Evolutionary conservation across 495 filamentous ascomycete species (phyloP), one percentile per base, ranked within the genome.

Genomic region (Xylaria grammica): DNA sequence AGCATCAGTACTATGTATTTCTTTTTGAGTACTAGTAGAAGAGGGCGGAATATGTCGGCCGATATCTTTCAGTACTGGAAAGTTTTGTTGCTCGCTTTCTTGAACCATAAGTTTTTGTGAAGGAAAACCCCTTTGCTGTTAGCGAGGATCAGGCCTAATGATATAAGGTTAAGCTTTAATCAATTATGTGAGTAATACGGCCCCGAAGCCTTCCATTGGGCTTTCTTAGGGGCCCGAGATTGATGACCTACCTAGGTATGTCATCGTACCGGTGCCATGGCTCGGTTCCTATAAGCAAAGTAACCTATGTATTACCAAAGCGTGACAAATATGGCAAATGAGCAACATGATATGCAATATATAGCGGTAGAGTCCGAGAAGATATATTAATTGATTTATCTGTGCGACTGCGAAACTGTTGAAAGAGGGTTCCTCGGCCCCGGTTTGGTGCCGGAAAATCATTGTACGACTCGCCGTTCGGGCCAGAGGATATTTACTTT

Each of bases 331-430:
- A 30, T 7, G 54, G 26, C 38, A 45, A 3, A 44, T 7, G 24
- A 19, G 6, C 38, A 45, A 57, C 38, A 22, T 24, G 54, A 44
- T 36, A 57, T 57, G 54, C 22, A 10, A 45, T 24, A 45, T 42
- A 17, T 5, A 19, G 38, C 54, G 54, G 54, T 9, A 45, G 9
- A 44, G 24, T 20, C 36, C 38, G 38, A 57, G 26, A 44, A 27
- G 11, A 44, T 36, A 57, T 57, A 57, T 57, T 57, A 45, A 44
- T 57, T 57, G 32, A 57, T 44, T 45, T 44, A 44, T 57, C 8
- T 45, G 54, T 57, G 54, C 5, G 54, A 57, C 54, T 36, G 38
- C 24, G 27, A 3, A 26, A 32, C 34, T 55, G 17, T 55, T 2
- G 34, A 55, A 5, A 4, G 40, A 26, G 38, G 10, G 52, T 34